Evolutionary conservation across 140 eudicot genomes (phyloP).

Genomic region (Artemisia princeps): DNA sequence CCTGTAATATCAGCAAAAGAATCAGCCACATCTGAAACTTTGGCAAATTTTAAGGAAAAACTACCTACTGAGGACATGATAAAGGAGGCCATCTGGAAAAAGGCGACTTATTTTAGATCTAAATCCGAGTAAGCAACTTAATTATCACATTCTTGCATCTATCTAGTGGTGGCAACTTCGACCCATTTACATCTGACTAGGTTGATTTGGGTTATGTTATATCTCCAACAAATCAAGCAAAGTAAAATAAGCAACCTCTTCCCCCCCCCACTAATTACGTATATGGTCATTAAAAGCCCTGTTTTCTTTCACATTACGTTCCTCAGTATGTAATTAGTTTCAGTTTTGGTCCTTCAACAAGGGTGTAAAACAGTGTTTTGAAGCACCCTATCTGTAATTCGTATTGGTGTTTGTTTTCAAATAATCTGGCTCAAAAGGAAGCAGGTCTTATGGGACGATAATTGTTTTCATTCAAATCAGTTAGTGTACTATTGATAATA

Average conservation of each 20-base stretch:
- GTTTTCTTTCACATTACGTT: too few relatives aligned
- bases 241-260: too few relatives aligned
- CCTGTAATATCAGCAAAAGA: slow-evolving; percentile 46
- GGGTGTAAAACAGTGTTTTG: too few relatives aligned
- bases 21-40: slow-evolving; percentile 40
- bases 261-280: too few relatives aligned
- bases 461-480: background rate
- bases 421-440: background rate
- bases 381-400: too few relatives aligned
- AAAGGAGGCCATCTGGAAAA: slow-evolving; percentile 57
- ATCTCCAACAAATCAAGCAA: background rate
- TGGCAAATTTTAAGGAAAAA: slow-evolving; percentile 25
- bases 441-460: background rate
- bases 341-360: too few relatives aligned
- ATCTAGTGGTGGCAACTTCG: background rate
- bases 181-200: background rate
- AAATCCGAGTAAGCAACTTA: slow-evolving; percentile 67
- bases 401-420: too few relatives aligned
- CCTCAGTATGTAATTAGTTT: too few relatives aligned
- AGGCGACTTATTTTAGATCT: slow-evolving; percentile 60
- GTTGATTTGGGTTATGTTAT: background rate
- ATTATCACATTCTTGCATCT: background rate
- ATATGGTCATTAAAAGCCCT: too few relatives aligned
- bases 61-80: slow-evolving; percentile 46
- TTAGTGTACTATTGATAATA: background rate